Conservation (phyloP, 805 yeast species). For the Torulaspora gathmanii region DNA sequence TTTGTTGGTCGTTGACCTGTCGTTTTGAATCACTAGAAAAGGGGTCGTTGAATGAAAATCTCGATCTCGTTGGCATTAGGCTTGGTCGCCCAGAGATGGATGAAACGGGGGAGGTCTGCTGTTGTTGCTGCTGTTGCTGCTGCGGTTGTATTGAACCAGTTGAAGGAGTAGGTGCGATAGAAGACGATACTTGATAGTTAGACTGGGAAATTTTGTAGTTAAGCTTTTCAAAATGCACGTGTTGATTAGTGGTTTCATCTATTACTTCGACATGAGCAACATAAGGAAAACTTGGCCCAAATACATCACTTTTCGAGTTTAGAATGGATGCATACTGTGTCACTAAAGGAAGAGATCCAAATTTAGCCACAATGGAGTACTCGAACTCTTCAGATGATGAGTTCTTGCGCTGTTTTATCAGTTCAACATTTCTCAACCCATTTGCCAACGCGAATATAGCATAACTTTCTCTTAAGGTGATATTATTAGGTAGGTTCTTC, state of each 20-base stretch:
- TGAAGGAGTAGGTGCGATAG: slow-evolving; percentile 10
- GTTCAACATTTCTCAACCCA: slow-evolving; percentile 52
- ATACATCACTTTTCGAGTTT: slow-evolving; percentile 41
- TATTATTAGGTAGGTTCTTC: slow-evolving; percentile 58
- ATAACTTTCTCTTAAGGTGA: slow-evolving; percentile 60
- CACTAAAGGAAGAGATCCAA: slow-evolving; percentile 43
- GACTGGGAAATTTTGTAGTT: slow-evolving; percentile 16
- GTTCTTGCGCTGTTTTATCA: slow-evolving; percentile 33
- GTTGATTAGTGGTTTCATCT: slow-evolving; percentile 35
- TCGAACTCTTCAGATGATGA: slow-evolving; percentile 14
- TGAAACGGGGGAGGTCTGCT: slow-evolving; percentile 20
- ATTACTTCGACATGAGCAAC: slow-evolving; percentile 40
- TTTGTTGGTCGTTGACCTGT: slow-evolving; percentile 17
- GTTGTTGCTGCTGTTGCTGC: slow-evolving; percentile 17
- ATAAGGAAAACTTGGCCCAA: slow-evolving; percentile 46
- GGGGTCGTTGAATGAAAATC: slow-evolving; percentile 68
- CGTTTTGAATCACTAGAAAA: slow-evolving; percentile 35
- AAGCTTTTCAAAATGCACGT: slow-evolving; percentile 22
- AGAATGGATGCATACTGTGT: slow-evolving; percentile 40
- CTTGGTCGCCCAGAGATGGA: slow-evolving; percentile 49
- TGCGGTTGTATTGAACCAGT: background rate
- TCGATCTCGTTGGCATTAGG: slow-evolving; percentile 55
- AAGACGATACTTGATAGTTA: slow-evolving; percentile 11
- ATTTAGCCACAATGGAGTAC: slow-evolving; percentile 43
- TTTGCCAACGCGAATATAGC: slow-evolving; percentile 65